Evolutionary conservation across 2,329 filamentous ascomycete genomes (phyloP).

Genomic region (Trichoderma afroharzianum): DNA sequence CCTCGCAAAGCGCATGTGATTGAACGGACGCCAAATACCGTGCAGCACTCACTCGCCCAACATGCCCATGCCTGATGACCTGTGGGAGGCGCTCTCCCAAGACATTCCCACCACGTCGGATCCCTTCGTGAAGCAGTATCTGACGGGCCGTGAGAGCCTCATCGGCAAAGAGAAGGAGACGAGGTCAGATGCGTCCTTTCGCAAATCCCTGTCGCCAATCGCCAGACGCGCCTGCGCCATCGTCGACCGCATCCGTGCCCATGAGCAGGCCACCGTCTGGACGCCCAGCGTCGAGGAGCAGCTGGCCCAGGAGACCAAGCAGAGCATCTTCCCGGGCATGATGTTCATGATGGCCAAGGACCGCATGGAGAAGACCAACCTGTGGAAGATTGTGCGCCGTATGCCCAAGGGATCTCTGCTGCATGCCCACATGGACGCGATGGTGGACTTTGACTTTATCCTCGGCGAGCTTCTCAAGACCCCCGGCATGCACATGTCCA

Average conservation of each 20-base stretch:
- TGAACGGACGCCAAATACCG: neutral
- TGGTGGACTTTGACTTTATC: constrained; percentile 82
- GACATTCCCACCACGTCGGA: constrained; percentile 60
- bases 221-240: constrained; percentile 75
- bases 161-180: constrained; percentile 78
- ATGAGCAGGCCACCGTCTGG: constrained; percentile 76
- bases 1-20: neutral
- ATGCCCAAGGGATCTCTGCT: constrained; percentile 88
- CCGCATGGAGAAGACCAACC: constrained; percentile 77
- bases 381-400: constrained; percentile 78
- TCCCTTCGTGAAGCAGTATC: constrained; percentile 77
- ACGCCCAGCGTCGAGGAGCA: constrained; percentile 68
- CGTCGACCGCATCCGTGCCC: constrained; percentile 71
- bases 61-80: constrained; percentile 49
- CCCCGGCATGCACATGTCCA: constrained; percentile 70
- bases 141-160: constrained; percentile 70
- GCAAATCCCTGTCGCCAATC: constrained; percentile 71
- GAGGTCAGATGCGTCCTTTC: constrained; percentile 71
- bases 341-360: constrained; percentile 86
- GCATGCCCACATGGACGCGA: constrained; percentile 87
- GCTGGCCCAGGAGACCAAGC: constrained; percentile 57
- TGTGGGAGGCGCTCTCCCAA: constrained; percentile 55
- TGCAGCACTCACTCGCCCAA: neutral
- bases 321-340: constrained; percentile 79
- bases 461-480: constrained; percentile 67